A percentile compares a stretch with the other conserved stretches of the same genome.
These are phyloP conservation scores for Tylopilus plumbeoviolaceoides DNA, from an alignment of 768 basidiomycete genomes.

Conservation along the genomic window DNA sequence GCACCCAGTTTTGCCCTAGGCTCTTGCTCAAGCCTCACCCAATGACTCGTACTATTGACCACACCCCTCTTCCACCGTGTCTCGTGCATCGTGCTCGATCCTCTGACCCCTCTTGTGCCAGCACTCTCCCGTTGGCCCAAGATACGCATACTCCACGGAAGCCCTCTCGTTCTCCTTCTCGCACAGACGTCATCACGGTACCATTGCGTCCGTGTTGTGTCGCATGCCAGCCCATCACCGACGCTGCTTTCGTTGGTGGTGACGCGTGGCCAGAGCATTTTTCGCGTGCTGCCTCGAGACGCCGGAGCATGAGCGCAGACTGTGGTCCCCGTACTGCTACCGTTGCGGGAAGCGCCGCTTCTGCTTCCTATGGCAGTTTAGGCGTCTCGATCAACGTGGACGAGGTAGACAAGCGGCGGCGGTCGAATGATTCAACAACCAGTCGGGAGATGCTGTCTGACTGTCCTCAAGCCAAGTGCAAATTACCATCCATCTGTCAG, in stretches of 20 bases:
- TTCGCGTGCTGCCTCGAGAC: slow-evolving; percentile 55
- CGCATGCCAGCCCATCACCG: slow-evolving; percentile 56
- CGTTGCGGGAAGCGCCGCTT: slow-evolving; percentile 29
- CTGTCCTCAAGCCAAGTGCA: background rate
- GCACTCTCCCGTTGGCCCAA: slow-evolving; percentile 2
- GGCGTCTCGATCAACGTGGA: slow-evolving; percentile 50
- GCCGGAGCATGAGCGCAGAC: slow-evolving; percentile 43
- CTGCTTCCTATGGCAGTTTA: slow-evolving; percentile 17
- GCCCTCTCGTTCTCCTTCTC: slow-evolving; percentile 32
- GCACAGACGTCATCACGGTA: slow-evolving; percentile 44
- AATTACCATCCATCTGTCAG: background rate
- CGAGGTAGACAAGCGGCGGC: slow-evolving; percentile 58
- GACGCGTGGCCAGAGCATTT: slow-evolving; percentile 62
- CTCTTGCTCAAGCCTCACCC: slow-evolving; percentile 42
- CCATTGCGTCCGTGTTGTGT: slow-evolving; percentile 72
- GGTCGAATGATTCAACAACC: slow-evolving; percentile 35
- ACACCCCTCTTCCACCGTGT: slow-evolving; percentile 47
- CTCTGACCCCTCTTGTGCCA: slow-evolving; percentile 2
- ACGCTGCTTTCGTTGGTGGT: slow-evolving; percentile 51
- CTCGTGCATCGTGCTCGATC: slow-evolving; percentile 45
- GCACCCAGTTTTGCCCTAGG: slow-evolving; percentile 24
- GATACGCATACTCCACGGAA: slow-evolving; percentile 19
- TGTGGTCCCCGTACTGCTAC: slow-evolving; percentile 31
- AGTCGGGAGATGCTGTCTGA: background rate
- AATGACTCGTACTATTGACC: slow-evolving; percentile 34